These are phyloP conservation scores for Salix viminalis DNA, from an alignment of 345 rosid species.

Conservation along the genomic window DNA sequence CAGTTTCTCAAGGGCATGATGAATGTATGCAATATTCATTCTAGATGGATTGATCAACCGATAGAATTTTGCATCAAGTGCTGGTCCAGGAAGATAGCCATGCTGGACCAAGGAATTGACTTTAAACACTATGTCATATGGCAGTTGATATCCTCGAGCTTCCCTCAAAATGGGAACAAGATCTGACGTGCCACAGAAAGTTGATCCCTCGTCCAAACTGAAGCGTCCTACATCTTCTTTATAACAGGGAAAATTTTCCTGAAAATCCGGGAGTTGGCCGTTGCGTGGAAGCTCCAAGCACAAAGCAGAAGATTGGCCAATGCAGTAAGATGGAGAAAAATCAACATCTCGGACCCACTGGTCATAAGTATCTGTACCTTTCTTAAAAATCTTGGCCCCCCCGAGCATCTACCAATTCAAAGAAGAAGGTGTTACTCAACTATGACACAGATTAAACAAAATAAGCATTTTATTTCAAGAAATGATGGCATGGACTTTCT, in stretches of 20 bases:
- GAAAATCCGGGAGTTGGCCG: conserved; percentile 29
- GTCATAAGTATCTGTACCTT: conserved; percentile 9
- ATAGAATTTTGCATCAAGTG: conserved; percentile 34
- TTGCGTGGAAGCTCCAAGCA: conserved; percentile 44
- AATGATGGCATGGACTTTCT: not conserved
- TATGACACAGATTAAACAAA: not conserved
- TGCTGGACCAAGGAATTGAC: conserved; percentile 46
- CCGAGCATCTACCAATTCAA: conserved; percentile 25
- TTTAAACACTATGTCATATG: conserved; percentile 39
- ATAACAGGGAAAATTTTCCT: conserved; percentile 23
- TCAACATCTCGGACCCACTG: conserved; percentile 49
- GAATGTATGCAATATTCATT: conserved; percentile 23
- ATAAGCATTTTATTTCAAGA: not conserved
- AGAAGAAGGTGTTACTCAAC: not conserved
- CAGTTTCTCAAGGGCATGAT: conserved; percentile 39
- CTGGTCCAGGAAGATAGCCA: conserved; percentile 42
- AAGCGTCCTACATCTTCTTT: conserved; percentile 19
- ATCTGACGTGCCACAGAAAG: conserved; percentile 17
- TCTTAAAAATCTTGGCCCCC: conserved; percentile 28
- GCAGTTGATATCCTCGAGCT: conserved; percentile 27
- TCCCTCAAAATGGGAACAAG: conserved; percentile 43
- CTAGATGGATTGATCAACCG: conserved; percentile 24
- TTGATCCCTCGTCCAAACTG: conserved; percentile 24
- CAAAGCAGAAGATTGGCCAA: conserved; percentile 48
- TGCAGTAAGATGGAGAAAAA: conserved; percentile 39